Conservation (phyloP, 208 protist genomes). For the Leishmania guyanensis region DNA sequence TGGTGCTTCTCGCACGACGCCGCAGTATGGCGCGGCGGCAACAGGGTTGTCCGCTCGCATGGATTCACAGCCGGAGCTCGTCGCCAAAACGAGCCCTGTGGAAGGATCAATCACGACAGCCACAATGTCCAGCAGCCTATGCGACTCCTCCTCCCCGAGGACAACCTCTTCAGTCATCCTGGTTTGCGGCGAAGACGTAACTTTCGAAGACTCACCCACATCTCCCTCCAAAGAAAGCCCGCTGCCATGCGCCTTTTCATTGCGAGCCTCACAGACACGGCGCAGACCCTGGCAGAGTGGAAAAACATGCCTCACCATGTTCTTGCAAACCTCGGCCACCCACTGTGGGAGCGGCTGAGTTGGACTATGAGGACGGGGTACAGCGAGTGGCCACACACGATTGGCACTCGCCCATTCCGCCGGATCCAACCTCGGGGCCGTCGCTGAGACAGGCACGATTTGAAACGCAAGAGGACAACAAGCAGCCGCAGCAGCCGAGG, state of each 20-base stretch:
- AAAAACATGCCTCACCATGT: constrained; percentile 35
- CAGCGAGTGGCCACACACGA: constrained; percentile 67
- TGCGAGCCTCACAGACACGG: constrained; percentile 3
- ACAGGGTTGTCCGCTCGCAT: constrained; percentile 38
- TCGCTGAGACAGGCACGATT: constrained; percentile 49
- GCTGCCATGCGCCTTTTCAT: not conserved
- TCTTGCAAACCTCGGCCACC: constrained; percentile 11
- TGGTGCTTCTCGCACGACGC: not conserved
- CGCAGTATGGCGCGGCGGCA: constrained; percentile 49
- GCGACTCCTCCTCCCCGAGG: not conserved
- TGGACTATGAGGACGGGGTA: constrained; percentile 54
- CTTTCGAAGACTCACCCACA: not conserved
- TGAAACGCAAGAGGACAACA: constrained; percentile 15
- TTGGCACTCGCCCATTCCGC: constrained; percentile 61
- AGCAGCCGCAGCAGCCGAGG: not conserved
- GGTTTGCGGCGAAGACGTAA: not conserved
- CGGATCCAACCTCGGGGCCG: constrained; percentile 48
- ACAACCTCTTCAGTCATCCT: not conserved
- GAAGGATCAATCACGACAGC: constrained; percentile 60
- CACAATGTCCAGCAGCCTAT: constrained; percentile 42
- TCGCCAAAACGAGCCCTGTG: constrained; percentile 37
- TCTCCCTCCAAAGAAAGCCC: not conserved
- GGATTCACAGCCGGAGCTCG: constrained; percentile 41
- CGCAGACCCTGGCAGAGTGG: constrained; percentile 30
- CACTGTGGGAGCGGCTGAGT: constrained; percentile 19